Base-by-base conservation (phyloP, 176 grass and related monocot species). In the Bolboschoenus planiculmis region DNA sequence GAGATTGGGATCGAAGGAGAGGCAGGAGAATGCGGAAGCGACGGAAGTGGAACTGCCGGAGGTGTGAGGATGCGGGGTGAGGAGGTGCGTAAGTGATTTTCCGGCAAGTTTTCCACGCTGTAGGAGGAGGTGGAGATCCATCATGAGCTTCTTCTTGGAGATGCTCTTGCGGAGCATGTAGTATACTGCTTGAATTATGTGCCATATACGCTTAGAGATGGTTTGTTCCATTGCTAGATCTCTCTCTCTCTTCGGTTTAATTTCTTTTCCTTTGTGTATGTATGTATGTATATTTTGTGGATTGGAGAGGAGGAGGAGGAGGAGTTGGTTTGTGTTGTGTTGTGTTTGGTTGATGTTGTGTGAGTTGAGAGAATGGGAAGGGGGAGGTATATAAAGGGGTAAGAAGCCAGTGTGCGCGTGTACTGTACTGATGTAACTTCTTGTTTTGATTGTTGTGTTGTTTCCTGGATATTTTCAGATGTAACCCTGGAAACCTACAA, bases 101-200 rank as follows among this genome's bases (percentile, higher is more conserved):
- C 95, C 88, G 23, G 90, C 90, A 65, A 94, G 79, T 82, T 94
- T 97, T 48, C 95, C 92, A 29, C 92, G 83, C 47, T 90, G 65
- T 77, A 97, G 87, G 20, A 97, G 88, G 30, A 89, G 88, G 62
- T 92, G 83, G 46, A 95, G 85, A 72, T 98, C 87, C 88, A 93
- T 83, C 87, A 91, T 88, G 78, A 95, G 87, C 81, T 93, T 87
- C 87, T 90, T 89, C 73, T 90, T 82, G 88, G 87, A 89, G 30
- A 98, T 66, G 5, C 95, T 90, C 14, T 77, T 67, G 58, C 92
- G 95, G n/a, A 98, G 51, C 90, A 91, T 98, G 84, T 87, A 87
- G 90, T 93, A 95, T 3, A 92, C 85, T 82, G 87, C 79, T 31
- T 91, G 87, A 30, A 98, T 85, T 43, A 88, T 76, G 48, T 82